These are phyloP conservation scores for Meira nashicola DNA, from an alignment of 1,284 basidiomycete species.

Conservation along the genomic window DNA sequence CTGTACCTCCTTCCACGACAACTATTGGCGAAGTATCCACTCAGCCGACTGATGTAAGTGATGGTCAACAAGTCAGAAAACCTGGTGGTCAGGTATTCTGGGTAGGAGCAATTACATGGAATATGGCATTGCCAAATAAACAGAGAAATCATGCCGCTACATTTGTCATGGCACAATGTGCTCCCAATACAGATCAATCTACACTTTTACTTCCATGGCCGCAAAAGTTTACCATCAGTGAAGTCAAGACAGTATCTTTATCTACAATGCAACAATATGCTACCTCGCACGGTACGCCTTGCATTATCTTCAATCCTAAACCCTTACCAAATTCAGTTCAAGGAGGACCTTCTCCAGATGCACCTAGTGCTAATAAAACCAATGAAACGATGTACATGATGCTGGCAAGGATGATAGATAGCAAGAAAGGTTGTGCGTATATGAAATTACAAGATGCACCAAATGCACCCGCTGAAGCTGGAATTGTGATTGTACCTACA, in stretches of 20 bases:
- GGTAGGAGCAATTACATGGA: conserved; percentile 39
- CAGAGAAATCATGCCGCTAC: conserved; percentile 29
- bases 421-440: conserved; percentile 37
- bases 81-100: conserved; percentile 24
- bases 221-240: conserved; percentile 12
- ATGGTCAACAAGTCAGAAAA: background rate
- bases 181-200: conserved; percentile 16
- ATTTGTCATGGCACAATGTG: conserved; percentile 31
- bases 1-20: background rate
- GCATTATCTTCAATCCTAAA: conserved; percentile 23
- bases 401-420: conserved; percentile 31
- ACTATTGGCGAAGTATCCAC: background rate
- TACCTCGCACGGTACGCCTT: conserved; percentile 26
- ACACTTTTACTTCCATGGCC: conserved; percentile 16
- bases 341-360: background rate
- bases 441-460: conserved; percentile 19
- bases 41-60: background rate
- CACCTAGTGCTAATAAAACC: conserved; percentile 16
- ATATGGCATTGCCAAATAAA: conserved; percentile 24
- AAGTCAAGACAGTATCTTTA: background rate
- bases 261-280: conserved; percentile 24
- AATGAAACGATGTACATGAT: conserved; percentile 37
- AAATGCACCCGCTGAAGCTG: conserved; percentile 20
- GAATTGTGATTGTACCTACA: conserved; percentile 32
- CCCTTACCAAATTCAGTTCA: conserved; percentile 13